Evolutionary conservation across 192 early-diverging fungal species (phyloP), one percentile per base, ranked within the genome.

Genomic region (Podila epicladia): DNA sequence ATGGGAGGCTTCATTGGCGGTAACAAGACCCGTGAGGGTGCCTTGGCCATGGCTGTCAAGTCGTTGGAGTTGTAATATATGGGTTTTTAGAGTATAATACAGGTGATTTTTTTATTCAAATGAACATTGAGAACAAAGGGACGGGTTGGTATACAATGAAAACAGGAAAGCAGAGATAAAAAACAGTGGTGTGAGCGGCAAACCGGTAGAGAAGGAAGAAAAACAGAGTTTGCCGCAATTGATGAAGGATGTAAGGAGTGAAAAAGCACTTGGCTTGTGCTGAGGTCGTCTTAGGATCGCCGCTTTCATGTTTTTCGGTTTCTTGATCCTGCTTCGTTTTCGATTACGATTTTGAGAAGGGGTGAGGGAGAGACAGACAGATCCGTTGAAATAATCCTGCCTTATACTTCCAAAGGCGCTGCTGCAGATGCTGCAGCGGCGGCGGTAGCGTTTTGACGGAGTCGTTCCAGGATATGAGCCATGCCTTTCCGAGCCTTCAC

Each of bases 11-110:
- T 82, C 37, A 75, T 75, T 65, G 71, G 70, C 61, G 85, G 86
- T 9, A 86, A 95, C 85, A 88, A 91, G 88, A 92, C 93, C 37
- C 84, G 89, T 45, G 92, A 93, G 35, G 95, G 94, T 37, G 95
- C 91, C 0, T 71, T 93, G 65, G 92, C 77, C 37, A 89, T 94
- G 92, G 91, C 92, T 50, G 69, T 85, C 60, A 84, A 86, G 71
- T 83, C 91, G 9, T 61, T 93, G 49, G 87, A 89, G 20, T 19
- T 86, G 51, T 89, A 83, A 82, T 5, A 55, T 24, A 55, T 7
- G 51, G n/a, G 4, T 55, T 45, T 45, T 45, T 45, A 45, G 41
- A 45, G 53, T 55, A 55, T 26, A 55, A 55, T 55, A 55, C 53
- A 24, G 8, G 20, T 9, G 53, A 9, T 26, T 55, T 55, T 55